phyloP scores from a whole-genome alignment of 495 filamentous ascomycete genomes.

The Polyplosphaeria fusca region DNA sequence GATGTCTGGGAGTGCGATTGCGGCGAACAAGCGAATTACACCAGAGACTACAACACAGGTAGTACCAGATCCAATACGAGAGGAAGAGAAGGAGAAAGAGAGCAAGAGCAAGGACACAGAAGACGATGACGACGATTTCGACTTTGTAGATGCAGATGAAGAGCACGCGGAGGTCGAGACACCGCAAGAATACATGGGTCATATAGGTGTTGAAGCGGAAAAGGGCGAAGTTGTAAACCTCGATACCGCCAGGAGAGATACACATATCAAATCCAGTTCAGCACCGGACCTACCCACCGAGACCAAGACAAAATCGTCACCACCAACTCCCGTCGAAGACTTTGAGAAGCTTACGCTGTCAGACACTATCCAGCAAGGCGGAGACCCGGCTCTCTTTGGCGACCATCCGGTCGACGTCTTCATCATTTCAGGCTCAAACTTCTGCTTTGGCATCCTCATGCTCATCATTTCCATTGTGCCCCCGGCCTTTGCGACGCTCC shows the following conservation, averaged over 20 bases:
- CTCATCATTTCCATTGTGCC: slow-evolving; percentile 87
- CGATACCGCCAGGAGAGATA: slow-evolving; percentile 23
- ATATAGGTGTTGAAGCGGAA: slow-evolving; percentile 33
- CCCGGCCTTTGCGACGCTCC: slow-evolving; percentile 76
- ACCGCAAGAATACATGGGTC: slow-evolving; percentile 38
- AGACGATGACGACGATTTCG: slow-evolving; percentile 42
- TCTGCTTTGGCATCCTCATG: slow-evolving; percentile 84
- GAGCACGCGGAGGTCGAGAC: slow-evolving; percentile 20
- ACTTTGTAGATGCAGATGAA: slow-evolving; percentile 50
- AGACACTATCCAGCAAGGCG: slow-evolving; percentile 22
- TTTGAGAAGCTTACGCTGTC: slow-evolving; percentile 21
- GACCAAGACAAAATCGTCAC: neutral
- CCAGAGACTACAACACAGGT: neutral
- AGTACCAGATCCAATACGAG: neutral
- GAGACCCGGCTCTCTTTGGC: slow-evolving; percentile 54
- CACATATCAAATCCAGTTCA: slow-evolving; percentile 14
- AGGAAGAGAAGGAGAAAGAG: slow-evolving; percentile 9
- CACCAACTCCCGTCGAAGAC: slow-evolving; percentile 19
- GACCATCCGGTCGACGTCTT: slow-evolving; percentile 73
- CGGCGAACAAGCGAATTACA: neutral
- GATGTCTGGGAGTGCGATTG: neutral
- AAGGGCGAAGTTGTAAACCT: slow-evolving; percentile 37
- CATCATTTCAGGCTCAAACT: slow-evolving; percentile 79
- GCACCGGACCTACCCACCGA: slow-evolving; percentile 11
- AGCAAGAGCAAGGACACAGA: slow-evolving; percentile 21